Percentiles rank a stretch among this genome's conserved stretches.
These are phyloP conservation scores for Furcasterigmium furcatum DNA, from an alignment of 2,329 filamentous ascomycete species.

Conservation along the genomic window DNA sequence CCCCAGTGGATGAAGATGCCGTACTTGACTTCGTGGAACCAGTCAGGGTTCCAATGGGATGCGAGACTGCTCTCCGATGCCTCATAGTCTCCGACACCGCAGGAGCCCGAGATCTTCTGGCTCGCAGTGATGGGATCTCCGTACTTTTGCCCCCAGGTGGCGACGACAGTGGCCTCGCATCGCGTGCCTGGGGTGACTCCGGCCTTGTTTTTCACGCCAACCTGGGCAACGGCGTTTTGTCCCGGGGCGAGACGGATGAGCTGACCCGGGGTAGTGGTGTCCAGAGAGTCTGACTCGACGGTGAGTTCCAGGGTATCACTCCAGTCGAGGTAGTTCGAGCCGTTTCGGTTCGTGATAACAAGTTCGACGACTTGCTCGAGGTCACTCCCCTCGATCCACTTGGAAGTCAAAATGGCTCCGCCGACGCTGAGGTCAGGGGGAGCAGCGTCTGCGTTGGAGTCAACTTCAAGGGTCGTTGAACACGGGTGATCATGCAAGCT, in stretches of 20 bases:
- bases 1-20: constrained; percentile 63
- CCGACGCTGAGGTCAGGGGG: background rate
- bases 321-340: background rate
- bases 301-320: background rate
- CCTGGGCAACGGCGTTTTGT: constrained; percentile 6
- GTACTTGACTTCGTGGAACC: constrained; percentile 54
- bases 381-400: constrained; percentile 7
- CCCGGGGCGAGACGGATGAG: constrained; percentile 9
- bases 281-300: background rate
- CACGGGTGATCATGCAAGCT: too few relatives aligned
- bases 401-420: constrained; percentile 7
- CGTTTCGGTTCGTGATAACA: constrained; percentile 6
- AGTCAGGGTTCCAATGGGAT: constrained; percentile 41
- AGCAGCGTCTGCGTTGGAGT: background rate
- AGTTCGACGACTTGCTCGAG: constrained; percentile 9
- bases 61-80: constrained; percentile 21
- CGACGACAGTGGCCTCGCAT: constrained; percentile 4
- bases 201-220: constrained; percentile 10
- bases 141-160: background rate
- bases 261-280: constrained; percentile 1
- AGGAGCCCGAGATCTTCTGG: background rate
- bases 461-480: too few relatives aligned
- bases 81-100: background rate
- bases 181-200: constrained; percentile 5
- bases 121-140: background rate